Conservation (phyloP, 2,329 filamentous ascomycete species). For the Talaromyces marneffei region DNA sequence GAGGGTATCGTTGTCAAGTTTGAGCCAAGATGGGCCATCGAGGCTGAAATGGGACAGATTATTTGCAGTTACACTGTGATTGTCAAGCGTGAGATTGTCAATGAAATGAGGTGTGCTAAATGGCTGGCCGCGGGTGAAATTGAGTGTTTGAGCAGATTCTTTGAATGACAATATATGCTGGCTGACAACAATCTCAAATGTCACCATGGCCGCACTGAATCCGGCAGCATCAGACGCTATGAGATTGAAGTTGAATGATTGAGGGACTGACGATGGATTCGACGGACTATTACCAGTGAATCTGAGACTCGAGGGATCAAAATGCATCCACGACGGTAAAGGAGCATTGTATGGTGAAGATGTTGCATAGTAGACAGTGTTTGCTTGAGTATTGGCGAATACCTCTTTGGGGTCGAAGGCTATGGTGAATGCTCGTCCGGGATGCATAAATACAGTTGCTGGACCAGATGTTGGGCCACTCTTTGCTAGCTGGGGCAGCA, state of each 20-base stretch:
- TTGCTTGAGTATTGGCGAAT: slow-evolving; percentile 53
- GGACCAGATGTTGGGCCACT: slow-evolving; percentile 35
- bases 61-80: slow-evolving; percentile 42
- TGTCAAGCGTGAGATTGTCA: slow-evolving; percentile 54
- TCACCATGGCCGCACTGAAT: slow-evolving; percentile 61
- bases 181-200: slow-evolving; percentile 68
- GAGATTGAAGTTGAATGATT: slow-evolving; percentile 65
- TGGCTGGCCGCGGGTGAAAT: slow-evolving; percentile 49
- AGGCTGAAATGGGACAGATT: slow-evolving; percentile 51
- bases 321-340: slow-evolving; percentile 77
- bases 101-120: slow-evolving; percentile 51
- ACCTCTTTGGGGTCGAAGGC: slow-evolving; percentile 59
- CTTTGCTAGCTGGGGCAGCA: slow-evolving; percentile 33
- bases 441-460: slow-evolving; percentile 34
- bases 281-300: slow-evolving; percentile 69
- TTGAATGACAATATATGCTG: slow-evolving; percentile 63
- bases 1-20: slow-evolving; percentile 58
- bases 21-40: slow-evolving; percentile 62
- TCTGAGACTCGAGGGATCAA: slow-evolving; percentile 57
- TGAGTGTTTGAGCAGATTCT: slow-evolving; percentile 51
- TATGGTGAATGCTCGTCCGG: slow-evolving; percentile 55
- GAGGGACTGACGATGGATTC: slow-evolving; percentile 60
- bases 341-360: slow-evolving; percentile 68
- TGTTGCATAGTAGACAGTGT: slow-evolving; percentile 68
- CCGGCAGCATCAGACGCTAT: slow-evolving; percentile 75